A percentile compares a stretch with the other conserved stretches of the same genome.
Conservation (phyloP, 441 rosid species). For the Cnidoscolus chayamansa region DNA sequence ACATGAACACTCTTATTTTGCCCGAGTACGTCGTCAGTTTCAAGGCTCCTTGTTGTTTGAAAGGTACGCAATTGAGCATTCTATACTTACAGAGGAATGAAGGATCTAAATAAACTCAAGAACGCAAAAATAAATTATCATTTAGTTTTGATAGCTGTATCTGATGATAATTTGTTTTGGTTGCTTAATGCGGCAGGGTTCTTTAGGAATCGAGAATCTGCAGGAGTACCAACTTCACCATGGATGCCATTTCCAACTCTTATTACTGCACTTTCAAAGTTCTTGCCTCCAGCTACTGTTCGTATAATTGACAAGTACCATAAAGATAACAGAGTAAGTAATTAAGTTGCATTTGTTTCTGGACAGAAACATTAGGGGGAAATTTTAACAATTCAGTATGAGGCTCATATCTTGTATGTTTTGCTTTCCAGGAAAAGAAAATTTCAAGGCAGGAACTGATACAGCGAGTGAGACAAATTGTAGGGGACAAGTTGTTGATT, state of each 20-base stretch:
- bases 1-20: slow-evolving; percentile 60
- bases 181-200: slow-evolving; percentile 36
- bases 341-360: background rate
- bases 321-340: slow-evolving; percentile 50
- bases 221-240: slow-evolving; percentile 49
- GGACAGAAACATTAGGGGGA: background rate
- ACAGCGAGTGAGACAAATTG: slow-evolving; percentile 46
- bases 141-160: background rate
- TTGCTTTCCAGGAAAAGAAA: slow-evolving; percentile 50
- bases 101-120: too few relatives aligned
- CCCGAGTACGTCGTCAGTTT: slow-evolving; percentile 65
- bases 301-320: slow-evolving; percentile 47
- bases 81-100: too few relatives aligned
- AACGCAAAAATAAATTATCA: too few relatives aligned
- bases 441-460: slow-evolving; percentile 57
- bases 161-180: slow-evolving; percentile 4
- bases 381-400: background rate
- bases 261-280: slow-evolving; percentile 56
- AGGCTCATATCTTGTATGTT: slow-evolving; percentile 8
- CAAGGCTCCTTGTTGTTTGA: slow-evolving; percentile 45
- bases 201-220: slow-evolving; percentile 20
- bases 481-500: slow-evolving; percentile 71
- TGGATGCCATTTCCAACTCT: slow-evolving; percentile 75
- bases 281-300: slow-evolving; percentile 44
- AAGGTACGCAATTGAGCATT: slow-evolving; percentile 32